Evolutionary conservation across 1,284 basidiomycete species (phyloP).

Genomic region (Trametes polyzona): DNA sequence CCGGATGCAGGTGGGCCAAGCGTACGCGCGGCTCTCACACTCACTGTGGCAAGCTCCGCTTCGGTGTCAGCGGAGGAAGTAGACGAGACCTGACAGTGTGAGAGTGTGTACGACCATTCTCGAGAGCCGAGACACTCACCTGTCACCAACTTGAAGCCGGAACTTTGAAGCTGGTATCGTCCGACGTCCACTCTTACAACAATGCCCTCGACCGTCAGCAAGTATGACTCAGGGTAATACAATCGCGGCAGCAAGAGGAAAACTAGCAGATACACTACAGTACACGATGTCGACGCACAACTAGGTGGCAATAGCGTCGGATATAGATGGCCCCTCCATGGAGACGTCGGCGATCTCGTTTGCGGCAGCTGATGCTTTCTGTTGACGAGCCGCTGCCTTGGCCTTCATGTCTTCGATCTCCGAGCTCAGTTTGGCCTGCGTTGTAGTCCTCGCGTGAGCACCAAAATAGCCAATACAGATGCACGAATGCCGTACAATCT

Average conservation of each 20-base stretch:
- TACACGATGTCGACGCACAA: neutral
- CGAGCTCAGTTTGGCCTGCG: constrained; percentile 49
- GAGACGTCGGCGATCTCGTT: constrained; percentile 29
- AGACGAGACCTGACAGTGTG: neutral
- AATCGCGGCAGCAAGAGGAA: neutral
- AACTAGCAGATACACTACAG: constrained; percentile 18
- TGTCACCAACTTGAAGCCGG: neutral
- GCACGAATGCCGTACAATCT: constrained; percentile 49
- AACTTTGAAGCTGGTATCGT: no score
- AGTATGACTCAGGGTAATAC: neutral
- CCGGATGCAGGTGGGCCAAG: neutral
- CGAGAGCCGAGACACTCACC: neutral
- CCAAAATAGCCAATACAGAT: neutral
- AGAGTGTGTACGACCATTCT: neutral
- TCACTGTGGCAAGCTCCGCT: neutral
- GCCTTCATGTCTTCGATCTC: constrained; percentile 53
- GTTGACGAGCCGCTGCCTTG: constrained; percentile 28
- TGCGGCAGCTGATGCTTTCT: constrained; percentile 13
- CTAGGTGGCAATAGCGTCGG: constrained; percentile 7
- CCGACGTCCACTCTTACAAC: no score
- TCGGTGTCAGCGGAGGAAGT: constrained; percentile 7
- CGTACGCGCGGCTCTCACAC: neutral
- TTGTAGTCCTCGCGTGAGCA: constrained; percentile 2
- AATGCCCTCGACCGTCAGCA: neutral
- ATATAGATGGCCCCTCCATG: constrained; percentile 27